Evolutionary conservation across 2,329 filamentous ascomycete species (phyloP), one percentile per base, ranked within the genome.

Genomic region (Colletotrichum sp.): DNA sequence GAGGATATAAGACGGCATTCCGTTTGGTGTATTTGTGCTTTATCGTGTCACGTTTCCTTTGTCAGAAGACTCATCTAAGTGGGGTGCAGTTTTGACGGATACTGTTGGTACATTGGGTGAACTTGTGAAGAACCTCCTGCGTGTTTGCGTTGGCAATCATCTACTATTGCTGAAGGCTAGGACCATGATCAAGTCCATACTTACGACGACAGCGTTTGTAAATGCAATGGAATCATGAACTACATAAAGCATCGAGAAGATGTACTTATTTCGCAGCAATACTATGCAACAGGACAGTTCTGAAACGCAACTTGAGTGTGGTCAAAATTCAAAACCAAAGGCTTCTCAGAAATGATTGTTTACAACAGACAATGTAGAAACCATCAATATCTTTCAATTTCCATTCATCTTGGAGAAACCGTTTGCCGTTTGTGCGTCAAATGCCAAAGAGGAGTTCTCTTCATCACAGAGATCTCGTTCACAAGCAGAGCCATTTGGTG

Each of bases 341-440:
- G 43, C 43, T 13, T 21, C 21, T 12, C n/a, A 21, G 43, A 8
- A 13, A 21, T 7, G 3, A 7, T 5, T 48, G n/a, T 2, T 4
- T 1, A 13, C 10, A 0, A 13, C n/a, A 21, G n/a, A 48, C 5
- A 4, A 0, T 21, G n/a, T 8, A 8, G n/a, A 5, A 48, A 2
- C 43, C 10, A 13, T 13, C 1, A 48, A 18, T 10, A 3, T 48
- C 10, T 48, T 48, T 48, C 43, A 8, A 5, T 21, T 21, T n/a
- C 5, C 18, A n/a, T 6, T 4, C 5, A 0, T 10, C 38, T n/a
- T 12, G 38, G 9, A 43, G 18, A 43, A 43, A 0, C 38, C 18
- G 8, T 28, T 28, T 9, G 38, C 6, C 18, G 38, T n/a, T 43
- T n/a, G 10, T 9, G 18, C 18, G 9, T 10, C 38, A 43, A n/a